Percentiles rank a stretch among this genome's conserved stretches.
Conservation (phyloP, 768 basidiomycete genomes). For the Pleurotus sapidus region DNA sequence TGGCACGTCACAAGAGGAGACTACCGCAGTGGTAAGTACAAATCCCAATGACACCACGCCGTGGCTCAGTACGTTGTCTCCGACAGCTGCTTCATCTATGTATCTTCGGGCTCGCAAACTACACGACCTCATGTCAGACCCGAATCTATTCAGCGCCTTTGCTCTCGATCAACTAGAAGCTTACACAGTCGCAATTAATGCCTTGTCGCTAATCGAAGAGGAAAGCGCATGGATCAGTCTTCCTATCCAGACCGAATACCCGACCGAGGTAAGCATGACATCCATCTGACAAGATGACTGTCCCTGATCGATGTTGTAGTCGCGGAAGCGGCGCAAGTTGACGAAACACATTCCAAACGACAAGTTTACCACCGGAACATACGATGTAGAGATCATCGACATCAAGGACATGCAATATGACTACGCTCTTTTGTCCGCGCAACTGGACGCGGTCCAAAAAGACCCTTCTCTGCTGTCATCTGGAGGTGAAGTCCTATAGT, state of each 20-base stretch:
- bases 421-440: constrained; percentile 72
- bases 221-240: constrained; percentile 84
- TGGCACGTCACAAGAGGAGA: constrained; percentile 89
- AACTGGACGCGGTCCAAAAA: constrained; percentile 67
- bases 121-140: constrained; percentile 47
- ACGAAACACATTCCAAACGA: constrained; percentile 77
- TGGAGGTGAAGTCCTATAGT: constrained; percentile 45
- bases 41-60: not conserved
- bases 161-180: constrained; percentile 76
- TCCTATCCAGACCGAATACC: constrained; percentile 46
- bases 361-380: constrained; percentile 57
- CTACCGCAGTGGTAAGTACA: constrained; percentile 80
- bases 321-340: constrained; percentile 69
- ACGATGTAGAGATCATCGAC: constrained; percentile 76
- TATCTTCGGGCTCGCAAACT: constrained; percentile 87
- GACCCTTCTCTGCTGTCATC: constrained; percentile 61
- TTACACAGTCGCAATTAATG: constrained; percentile 85
- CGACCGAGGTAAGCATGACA: constrained; percentile 41
- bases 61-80: constrained; percentile 8
- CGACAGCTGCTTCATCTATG: constrained; percentile 84
- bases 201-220: constrained; percentile 76
- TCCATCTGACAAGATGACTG: constrained; percentile 14
- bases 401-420: constrained; percentile 79
- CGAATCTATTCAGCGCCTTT: constrained; percentile 35
- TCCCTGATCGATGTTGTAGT: constrained; percentile 32